These are phyloP conservation scores for Melocanna baccifera DNA, from an alignment of 176 grass and related monocot genomes.

Conservation along the genomic window DNA sequence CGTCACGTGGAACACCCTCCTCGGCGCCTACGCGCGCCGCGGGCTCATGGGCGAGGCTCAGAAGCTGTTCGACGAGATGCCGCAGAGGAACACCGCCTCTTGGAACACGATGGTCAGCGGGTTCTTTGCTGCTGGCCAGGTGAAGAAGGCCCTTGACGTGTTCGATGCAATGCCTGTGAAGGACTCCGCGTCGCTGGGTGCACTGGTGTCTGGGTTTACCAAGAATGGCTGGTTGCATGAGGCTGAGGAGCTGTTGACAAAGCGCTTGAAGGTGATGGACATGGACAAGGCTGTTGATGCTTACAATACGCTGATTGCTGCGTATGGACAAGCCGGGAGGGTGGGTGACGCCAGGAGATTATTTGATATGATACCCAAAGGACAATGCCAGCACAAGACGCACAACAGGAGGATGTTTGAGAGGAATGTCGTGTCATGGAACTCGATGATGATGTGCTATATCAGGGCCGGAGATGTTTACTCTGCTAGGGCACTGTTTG, in stretches of 20 bases:
- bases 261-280: constrained; percentile 11
- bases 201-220: constrained; percentile 46
- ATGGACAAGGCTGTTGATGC: constrained; percentile 49
- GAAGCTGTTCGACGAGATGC: constrained; percentile 53
- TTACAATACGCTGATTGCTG: constrained; percentile 66
- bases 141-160: constrained; percentile 39
- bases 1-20: constrained; percentile 67
- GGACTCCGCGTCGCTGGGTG: constrained; percentile 40
- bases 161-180: constrained; percentile 53
- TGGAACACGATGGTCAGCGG: constrained; percentile 70
- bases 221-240: constrained; percentile 41
- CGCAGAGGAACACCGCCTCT: constrained; percentile 32
- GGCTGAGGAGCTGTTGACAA: constrained; percentile 49
- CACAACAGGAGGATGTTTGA: constrained; percentile 25
- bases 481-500: constrained; percentile 54
- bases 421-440: constrained; percentile 67
- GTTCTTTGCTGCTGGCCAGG: constrained; percentile 45
- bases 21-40: constrained; percentile 41
- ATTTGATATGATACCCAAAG: constrained; percentile 61
- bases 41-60: constrained; percentile 49
- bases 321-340: constrained; percentile 57
- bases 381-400: background rate
- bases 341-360: constrained; percentile 45
- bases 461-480: constrained; percentile 41
- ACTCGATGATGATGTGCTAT: constrained; percentile 78